These are phyloP conservation scores for Diaporthe sp. DNA, from an alignment of 2,329 filamentous ascomycete species.

Conservation along the genomic window DNA sequence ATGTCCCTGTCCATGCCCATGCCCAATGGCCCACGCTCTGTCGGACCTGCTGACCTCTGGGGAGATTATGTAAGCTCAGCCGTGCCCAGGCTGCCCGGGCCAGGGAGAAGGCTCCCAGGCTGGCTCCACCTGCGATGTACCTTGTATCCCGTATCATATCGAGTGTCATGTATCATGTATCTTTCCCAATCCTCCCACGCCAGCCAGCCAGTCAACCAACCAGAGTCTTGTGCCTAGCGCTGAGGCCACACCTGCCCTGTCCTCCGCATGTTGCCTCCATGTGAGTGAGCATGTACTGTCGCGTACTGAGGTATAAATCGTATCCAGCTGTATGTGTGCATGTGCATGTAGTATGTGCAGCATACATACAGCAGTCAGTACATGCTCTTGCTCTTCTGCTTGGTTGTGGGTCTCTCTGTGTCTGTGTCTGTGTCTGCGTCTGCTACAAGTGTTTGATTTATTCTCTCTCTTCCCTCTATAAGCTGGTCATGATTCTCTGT, in stretches of 20 bases:
- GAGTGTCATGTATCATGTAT: neutral
- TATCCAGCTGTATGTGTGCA: neutral
- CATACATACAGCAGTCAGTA: neutral
- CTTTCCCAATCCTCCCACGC: neutral
- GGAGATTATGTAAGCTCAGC: conserved; percentile 22
- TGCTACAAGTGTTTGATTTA: too few relatives aligned
- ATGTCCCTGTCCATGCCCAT: conserved; percentile 10
- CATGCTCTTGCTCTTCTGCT: neutral
- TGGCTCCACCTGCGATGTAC: conserved; percentile 8
- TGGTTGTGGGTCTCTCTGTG: too few relatives aligned
- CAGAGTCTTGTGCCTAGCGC: conserved; percentile 28
- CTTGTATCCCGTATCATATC: conserved; percentile 12
- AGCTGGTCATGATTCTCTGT: neutral
- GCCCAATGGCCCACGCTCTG: neutral
- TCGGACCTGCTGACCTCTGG: conserved; percentile 5
- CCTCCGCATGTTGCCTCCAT: conserved; percentile 4
- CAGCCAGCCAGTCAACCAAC: conserved; percentile 8
- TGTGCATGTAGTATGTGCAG: conserved; percentile 11
- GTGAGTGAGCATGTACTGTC: neutral
- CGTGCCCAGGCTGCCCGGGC: conserved; percentile 16
- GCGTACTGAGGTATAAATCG: neutral
- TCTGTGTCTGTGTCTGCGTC: too few relatives aligned
- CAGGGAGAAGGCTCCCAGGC: conserved; percentile 9
- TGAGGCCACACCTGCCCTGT: conserved; percentile 24
- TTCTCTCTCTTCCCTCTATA: too few relatives aligned